Conservation (phyloP, 768 basidiomycete species). For the Amanita pallidorosea region DNA sequence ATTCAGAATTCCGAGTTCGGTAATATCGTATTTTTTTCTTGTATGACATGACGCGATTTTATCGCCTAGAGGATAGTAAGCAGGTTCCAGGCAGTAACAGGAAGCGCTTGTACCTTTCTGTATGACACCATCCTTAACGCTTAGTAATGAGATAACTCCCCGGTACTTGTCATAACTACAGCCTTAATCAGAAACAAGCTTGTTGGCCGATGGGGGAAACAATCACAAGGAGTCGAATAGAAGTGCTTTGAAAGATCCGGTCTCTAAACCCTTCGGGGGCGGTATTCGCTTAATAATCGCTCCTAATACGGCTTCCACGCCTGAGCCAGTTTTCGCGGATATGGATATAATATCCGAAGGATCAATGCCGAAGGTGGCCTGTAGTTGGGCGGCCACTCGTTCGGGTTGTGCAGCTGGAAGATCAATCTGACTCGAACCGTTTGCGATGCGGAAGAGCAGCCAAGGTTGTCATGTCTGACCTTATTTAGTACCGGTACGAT, state of each 20-base stretch:
- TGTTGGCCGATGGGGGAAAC: neutral
- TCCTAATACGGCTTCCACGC: conserved; percentile 65
- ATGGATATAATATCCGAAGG: conserved; percentile 66
- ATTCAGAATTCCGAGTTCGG: conserved; percentile 81
- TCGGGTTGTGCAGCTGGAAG: conserved; percentile 82
- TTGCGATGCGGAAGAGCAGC: neutral
- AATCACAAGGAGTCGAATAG: conserved; percentile 87
- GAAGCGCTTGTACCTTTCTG: conserved; percentile 50
- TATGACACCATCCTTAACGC: conserved; percentile 68
- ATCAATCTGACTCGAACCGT: conserved; percentile 55
- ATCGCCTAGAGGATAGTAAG: conserved; percentile 48
- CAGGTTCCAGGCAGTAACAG: neutral
- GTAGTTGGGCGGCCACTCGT: conserved; percentile 70
- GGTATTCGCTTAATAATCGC: conserved; percentile 83
- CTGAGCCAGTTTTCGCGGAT: conserved; percentile 88
- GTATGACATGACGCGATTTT: conserved; percentile 81
- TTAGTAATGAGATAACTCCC: conserved; percentile 89
- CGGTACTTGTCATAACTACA: conserved; percentile 87
- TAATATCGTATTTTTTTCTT: conserved; percentile 80
- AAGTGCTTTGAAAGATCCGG: conserved; percentile 65
- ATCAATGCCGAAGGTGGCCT: conserved; percentile 73
- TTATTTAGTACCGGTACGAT: conserved; percentile 94
- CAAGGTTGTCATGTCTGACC: conserved; percentile 24
- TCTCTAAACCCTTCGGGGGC: conserved; percentile 48
- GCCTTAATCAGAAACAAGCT: conserved; percentile 8